Base-by-base conservation (phyloP, 2,329 filamentous ascomycete species). In the Helicocarpus griseus region DNA sequence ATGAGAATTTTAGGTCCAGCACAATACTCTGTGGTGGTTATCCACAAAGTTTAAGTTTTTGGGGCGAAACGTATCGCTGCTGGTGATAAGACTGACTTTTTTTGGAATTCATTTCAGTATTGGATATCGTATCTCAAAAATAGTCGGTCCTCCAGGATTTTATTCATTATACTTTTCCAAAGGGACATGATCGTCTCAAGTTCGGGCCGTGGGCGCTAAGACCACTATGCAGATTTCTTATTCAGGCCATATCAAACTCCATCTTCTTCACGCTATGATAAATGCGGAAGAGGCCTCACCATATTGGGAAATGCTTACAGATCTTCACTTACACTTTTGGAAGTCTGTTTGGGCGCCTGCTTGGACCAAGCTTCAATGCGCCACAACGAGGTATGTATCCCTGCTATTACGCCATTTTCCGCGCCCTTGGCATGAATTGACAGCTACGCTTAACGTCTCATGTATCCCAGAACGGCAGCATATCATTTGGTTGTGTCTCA, bases 401-500 rank as follows among this genome's bases (percentile, higher is more conserved):
- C 31, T 43, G 53, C 26, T 21, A 28, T 8, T 24, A 29, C 19
- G 13, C 41, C 40, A 49, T 50, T 19, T n/a, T 48, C 36, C 40
- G 17, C 9, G 40, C 29, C 28, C 50, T 50, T 52, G 50, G 50
- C 43, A 33, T 36, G 17, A 21, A 21, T 36, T 47, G 50, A 48
- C 48, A 54, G 53, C 48, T 53, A 55, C 54, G 40, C 44, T 50
- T 53, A 50, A 49, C 54, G 54, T 55, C 54, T 50, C 54, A 55
- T 33, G 22, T 53, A 22, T 31, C 43, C 35, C 6, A 44, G 53
- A 55, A 39, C 22, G 38, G 47, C 36, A 39, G 45, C 36, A 21
- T 35, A 8, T 39, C 43, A 22, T 49, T 21, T 22, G 36, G 36
- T 45, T 6, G 14, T 40, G 54, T 55, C 54, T 55, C 54, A 55